Percentiles rank a stretch among this genome's conserved stretches.
Conservation (phyloP, 371 early-diverging fungal species). For the Syncephalis plumigaleata region DNA sequence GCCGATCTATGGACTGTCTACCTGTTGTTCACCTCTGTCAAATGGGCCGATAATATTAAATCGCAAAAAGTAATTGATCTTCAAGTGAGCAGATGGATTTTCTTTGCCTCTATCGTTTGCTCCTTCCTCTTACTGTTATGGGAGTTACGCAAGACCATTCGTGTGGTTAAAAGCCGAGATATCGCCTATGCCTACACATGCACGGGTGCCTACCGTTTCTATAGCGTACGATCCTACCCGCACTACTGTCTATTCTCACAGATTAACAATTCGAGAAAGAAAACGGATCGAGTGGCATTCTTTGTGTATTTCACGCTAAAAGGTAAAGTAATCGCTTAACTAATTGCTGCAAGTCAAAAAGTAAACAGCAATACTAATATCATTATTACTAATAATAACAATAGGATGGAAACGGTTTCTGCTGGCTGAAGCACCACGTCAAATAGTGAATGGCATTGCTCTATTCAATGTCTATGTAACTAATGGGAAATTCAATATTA, state of each 20-base stretch:
- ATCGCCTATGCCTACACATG: slow-evolving; percentile 63
- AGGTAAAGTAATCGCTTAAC: slow-evolving; percentile 21
- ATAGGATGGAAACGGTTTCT: slow-evolving; percentile 67
- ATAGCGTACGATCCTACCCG: slow-evolving; percentile 32
- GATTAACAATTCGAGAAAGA: slow-evolving; percentile 43
- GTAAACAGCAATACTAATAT: neutral
- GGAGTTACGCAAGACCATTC: slow-evolving; percentile 48
- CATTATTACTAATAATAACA: neutral
- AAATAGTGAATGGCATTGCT: slow-evolving; percentile 37
- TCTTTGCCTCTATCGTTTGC: slow-evolving; percentile 43
- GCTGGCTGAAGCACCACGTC: slow-evolving; percentile 71
- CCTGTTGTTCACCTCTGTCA: slow-evolving; percentile 24
- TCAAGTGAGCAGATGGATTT: slow-evolving; percentile 39
- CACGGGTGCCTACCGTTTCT: slow-evolving; percentile 45
- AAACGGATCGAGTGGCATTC: slow-evolving; percentile 52
- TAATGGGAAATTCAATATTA: neutral
- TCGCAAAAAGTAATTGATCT: slow-evolving; percentile 14
- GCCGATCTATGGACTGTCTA: slow-evolving; percentile 48
- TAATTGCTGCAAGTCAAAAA: no score
- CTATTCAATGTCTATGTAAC: slow-evolving; percentile 6
- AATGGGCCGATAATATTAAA: slow-evolving; percentile 11
- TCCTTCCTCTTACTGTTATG: slow-evolving; percentile 46
- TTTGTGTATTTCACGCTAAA: slow-evolving; percentile 74
- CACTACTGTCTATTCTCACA: slow-evolving; percentile 66
- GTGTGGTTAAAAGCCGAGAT: slow-evolving; percentile 39